Evolutionary conservation across 805 yeast genomes (phyloP).

Genomic region (Lipomyces kockii): DNA sequence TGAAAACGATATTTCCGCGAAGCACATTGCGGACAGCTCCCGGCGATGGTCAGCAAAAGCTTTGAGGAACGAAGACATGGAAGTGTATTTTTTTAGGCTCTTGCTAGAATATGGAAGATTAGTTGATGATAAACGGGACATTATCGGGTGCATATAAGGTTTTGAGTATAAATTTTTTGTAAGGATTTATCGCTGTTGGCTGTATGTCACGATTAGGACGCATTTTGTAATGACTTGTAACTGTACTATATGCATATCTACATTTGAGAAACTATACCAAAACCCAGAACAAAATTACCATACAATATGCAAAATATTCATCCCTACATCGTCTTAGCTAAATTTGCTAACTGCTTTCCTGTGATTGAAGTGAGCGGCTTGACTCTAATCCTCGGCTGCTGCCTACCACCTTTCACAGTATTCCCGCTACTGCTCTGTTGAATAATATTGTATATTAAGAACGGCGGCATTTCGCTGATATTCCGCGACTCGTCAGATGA

Average conservation of each 20-base stretch:
- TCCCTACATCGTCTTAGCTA: slow-evolving; percentile 42
- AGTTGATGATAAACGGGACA: slow-evolving; percentile 38
- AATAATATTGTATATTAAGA: slow-evolving; percentile 71
- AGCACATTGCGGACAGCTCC: slow-evolving; percentile 31
- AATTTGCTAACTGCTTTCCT: slow-evolving; percentile 75
- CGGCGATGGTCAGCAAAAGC: slow-evolving; percentile 30
- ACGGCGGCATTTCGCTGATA: slow-evolving; percentile 71
- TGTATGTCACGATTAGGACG: neutral
- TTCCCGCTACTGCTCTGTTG: slow-evolving; percentile 56
- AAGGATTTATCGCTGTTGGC: neutral
- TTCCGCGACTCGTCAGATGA: slow-evolving; percentile 35
- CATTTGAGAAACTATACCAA: neutral
- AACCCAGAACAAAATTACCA: slow-evolving; percentile 3
- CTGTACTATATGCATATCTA: slow-evolving; percentile 1
- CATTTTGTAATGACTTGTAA: neutral
- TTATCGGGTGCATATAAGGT: slow-evolving; percentile 29
- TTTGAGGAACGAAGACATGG: slow-evolving; percentile 37
- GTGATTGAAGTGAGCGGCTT: slow-evolving; percentile 75
- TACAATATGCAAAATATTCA: neutral
- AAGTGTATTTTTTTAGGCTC: slow-evolving; percentile 36
- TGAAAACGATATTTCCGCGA: slow-evolving; percentile 32
- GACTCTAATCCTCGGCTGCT: slow-evolving; percentile 60
- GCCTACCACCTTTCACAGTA: slow-evolving; percentile 48
- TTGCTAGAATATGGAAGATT: slow-evolving; percentile 39
- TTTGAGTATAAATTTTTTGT: slow-evolving; percentile 1